phyloP scores from a whole-genome alignment of 495 filamentous ascomycete species.

The Talaromyces trachyspermus region DNA sequence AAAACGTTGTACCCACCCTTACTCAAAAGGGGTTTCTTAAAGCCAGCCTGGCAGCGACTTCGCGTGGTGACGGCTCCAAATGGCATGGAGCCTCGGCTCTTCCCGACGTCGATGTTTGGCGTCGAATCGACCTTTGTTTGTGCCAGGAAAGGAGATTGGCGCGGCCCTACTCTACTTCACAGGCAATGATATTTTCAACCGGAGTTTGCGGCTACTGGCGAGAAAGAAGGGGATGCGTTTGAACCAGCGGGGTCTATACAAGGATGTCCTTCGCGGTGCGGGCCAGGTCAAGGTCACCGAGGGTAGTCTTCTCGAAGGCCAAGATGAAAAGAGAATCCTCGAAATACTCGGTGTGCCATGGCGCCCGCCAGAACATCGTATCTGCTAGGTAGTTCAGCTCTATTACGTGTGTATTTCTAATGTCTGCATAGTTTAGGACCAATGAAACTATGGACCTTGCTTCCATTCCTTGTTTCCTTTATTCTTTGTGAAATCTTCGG shows the following conservation, averaged over 20 bases:
- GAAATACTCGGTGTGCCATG: conserved; percentile 80
- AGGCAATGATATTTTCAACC: conserved; percentile 94
- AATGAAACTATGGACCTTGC: no score
- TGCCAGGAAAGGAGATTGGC: conserved; percentile 73
- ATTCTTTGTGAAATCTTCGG: no score
- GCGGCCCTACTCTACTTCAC: conserved; percentile 94
- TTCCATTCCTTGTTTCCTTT: no score
- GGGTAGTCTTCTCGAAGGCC: conserved; percentile 66
- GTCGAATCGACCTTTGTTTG: conserved; percentile 84
- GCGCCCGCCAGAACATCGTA: conserved; percentile 72
- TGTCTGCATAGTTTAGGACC: not conserved
- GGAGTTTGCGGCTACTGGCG: conserved; percentile 76
- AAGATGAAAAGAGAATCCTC: conserved; percentile 79
- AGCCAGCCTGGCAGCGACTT: conserved; percentile 39
- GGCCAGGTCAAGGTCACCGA: conserved; percentile 58
- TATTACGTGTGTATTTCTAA: not conserved
- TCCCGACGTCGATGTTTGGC: conserved; percentile 52
- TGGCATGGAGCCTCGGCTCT: conserved; percentile 85
- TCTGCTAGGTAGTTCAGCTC: conserved; percentile 46
- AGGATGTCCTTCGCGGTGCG: conserved; percentile 58
- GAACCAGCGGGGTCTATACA: conserved; percentile 79
- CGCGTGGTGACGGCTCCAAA: conserved; percentile 50
- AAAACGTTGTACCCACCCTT: conserved; percentile 56
- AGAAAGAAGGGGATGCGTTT: conserved; percentile 78
- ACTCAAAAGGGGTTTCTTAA: conserved; percentile 54